Conservation (phyloP, 805 yeast species). For the Phaffomyces antillensis region DNA sequence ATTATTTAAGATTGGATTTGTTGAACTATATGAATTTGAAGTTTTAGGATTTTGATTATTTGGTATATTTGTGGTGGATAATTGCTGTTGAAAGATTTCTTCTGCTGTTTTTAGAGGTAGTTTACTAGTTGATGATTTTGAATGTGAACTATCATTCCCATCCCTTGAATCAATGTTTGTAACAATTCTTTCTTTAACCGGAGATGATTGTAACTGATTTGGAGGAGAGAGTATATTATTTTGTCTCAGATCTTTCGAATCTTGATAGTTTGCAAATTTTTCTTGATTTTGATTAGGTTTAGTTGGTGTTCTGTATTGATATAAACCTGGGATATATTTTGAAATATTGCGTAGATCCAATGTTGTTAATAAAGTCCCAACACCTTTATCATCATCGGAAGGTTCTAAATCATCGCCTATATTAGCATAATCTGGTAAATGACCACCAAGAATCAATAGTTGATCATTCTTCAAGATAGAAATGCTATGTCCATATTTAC, state of each 20-base stretch:
- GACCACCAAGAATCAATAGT: constrained; percentile 88
- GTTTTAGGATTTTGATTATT: not conserved
- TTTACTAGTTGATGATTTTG: not conserved
- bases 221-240: constrained; percentile 25
- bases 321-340: constrained; percentile 31
- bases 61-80: not conserved
- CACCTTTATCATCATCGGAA: constrained; percentile 43
- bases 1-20: constrained; percentile 2
- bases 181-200: constrained; percentile 6
- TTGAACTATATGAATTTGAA: not conserved
- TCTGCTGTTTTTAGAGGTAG: constrained; percentile 14
- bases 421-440: constrained; percentile 59
- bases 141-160: not conserved
- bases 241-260: not conserved
- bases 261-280: constrained; percentile 16
- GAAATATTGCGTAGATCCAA: constrained; percentile 43
- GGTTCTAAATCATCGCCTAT: constrained; percentile 45
- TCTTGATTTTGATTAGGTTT: constrained; percentile 9
- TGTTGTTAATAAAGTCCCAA: constrained; percentile 55
- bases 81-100: constrained; percentile 18
- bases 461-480: constrained; percentile 63
- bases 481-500: constrained; percentile 88
- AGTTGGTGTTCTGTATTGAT: constrained; percentile 30
- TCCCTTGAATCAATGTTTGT: not conserved
- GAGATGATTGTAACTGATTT: constrained; percentile 8